Conservation (phyloP, 139 green algal species). For the Diplosphaera chodatii region DNA sequence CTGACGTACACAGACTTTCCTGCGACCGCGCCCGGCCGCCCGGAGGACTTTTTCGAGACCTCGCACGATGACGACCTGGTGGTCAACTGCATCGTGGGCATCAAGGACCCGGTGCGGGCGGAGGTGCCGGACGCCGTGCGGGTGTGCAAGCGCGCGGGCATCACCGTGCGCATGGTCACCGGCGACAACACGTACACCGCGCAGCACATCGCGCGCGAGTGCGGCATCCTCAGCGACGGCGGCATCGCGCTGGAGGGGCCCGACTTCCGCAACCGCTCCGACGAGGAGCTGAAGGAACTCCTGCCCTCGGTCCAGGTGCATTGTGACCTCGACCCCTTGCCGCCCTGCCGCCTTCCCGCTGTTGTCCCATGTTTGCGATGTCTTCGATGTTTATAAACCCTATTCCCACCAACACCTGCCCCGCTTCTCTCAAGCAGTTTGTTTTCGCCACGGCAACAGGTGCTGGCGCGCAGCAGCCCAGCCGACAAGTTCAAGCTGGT, state of each 20-base stretch:
- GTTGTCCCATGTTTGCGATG: no score
- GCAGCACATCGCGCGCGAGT: conserved; percentile 93
- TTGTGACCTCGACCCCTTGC: no score
- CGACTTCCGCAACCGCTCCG: conserved; percentile 75
- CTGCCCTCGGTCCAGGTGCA: conserved; percentile 75
- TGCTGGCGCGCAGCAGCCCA: conserved; percentile 90
- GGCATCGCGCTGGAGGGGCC: conserved; percentile 82
- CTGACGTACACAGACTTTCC: conserved; percentile 59
- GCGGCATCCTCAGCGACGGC: conserved; percentile 77
- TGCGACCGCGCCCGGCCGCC: conserved; percentile 17
- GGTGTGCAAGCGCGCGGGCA: conserved; percentile 78
- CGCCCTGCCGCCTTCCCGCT: no score
- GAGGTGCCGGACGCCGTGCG: conserved; percentile 76
- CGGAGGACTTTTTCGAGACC: conserved; percentile 52
- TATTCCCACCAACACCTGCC: no score
- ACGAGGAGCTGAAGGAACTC: conserved; percentile 65
- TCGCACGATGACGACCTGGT: conserved; percentile 53
- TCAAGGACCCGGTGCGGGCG: conserved; percentile 91
- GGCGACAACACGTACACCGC: conserved; percentile 98
- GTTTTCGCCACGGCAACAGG: no score
- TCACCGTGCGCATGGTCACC: conserved; percentile 96
- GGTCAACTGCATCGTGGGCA: conserved; percentile 79
- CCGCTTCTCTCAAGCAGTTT: no score
- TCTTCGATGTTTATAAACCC: no score
- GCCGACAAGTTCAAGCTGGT: conserved; percentile 94